Conservation (phyloP, 78 protist genomes). For the Diacronema lutheri region DNA sequence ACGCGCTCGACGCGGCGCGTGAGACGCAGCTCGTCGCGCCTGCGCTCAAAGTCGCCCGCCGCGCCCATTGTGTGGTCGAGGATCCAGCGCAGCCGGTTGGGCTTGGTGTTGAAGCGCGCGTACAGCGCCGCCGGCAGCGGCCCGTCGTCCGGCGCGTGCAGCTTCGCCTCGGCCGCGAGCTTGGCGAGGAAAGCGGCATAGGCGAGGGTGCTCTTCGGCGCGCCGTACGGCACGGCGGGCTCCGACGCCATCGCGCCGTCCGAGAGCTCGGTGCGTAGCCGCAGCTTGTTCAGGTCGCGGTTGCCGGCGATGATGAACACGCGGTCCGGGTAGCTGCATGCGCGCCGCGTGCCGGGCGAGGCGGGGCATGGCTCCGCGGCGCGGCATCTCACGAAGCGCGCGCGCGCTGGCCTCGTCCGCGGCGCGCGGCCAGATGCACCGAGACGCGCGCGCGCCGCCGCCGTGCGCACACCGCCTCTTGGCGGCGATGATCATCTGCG, state of each 20-base stretch:
- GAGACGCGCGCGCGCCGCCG: too few relatives aligned
- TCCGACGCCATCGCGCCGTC: not conserved
- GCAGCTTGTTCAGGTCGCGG: slow-evolving; percentile 47
- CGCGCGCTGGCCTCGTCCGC: too few relatives aligned
- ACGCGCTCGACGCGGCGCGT: not conserved
- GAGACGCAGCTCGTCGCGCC: slow-evolving; percentile 7
- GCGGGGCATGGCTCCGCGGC: too few relatives aligned
- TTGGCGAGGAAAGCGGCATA: too few relatives aligned
- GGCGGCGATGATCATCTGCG: not conserved
- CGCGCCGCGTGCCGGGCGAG: too few relatives aligned
- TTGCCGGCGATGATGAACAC: slow-evolving; percentile 25
- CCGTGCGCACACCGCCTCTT: too few relatives aligned
- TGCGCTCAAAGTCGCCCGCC: slow-evolving; percentile 9
- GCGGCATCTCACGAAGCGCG: too few relatives aligned
- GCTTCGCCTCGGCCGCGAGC: too few relatives aligned
- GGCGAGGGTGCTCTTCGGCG: too few relatives aligned
- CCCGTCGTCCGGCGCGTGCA: not conserved
- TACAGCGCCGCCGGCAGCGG: not conserved
- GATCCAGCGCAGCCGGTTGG: slow-evolving; percentile 6
- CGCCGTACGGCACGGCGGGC: too few relatives aligned
- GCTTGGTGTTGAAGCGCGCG: not conserved
- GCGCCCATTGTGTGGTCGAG: slow-evolving; percentile 42
- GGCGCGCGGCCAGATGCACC: too few relatives aligned
- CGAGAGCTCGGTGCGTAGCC: not conserved
- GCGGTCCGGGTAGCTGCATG: slow-evolving; percentile 2